These are phyloP conservation scores for Penicillium arizonense DNA, from an alignment of 495 filamentous ascomycete species.

Conservation along the genomic window DNA sequence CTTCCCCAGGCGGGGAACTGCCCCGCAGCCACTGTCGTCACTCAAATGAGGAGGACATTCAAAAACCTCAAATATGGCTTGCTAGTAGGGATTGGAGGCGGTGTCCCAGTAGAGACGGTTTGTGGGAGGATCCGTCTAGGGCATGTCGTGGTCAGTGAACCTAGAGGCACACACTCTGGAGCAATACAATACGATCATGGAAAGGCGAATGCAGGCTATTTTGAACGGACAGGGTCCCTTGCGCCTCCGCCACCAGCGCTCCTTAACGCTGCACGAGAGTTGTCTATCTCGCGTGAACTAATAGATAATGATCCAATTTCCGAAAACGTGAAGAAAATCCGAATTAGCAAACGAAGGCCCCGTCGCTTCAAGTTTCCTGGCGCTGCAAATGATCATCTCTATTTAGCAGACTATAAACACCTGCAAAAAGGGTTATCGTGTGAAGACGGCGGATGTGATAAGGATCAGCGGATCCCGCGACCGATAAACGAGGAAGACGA, in stretches of 20 bases:
- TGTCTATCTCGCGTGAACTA: slow-evolving; percentile 5
- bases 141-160: slow-evolving; percentile 35
- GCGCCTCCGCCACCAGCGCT: slow-evolving; percentile 18
- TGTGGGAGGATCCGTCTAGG: slow-evolving; percentile 31
- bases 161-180: slow-evolving; percentile 16
- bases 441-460: slow-evolving; percentile 11
- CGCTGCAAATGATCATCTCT: slow-evolving; percentile 24
- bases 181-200: slow-evolving; percentile 27
- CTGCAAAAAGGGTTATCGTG: slow-evolving; percentile 6
- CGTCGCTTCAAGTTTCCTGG: slow-evolving; percentile 16
- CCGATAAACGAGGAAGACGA: slow-evolving; percentile 8
- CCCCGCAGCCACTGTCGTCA: slow-evolving; percentile 22
- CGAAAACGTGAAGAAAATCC: slow-evolving; percentile 11
- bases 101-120: slow-evolving; percentile 23
- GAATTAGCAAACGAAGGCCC: slow-evolving; percentile 5
- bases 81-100: slow-evolving; percentile 31
- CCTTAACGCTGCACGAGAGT: slow-evolving; percentile 16
- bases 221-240: slow-evolving; percentile 15
- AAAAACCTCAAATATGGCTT: slow-evolving; percentile 17
- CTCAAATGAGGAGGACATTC: slow-evolving; percentile 25
- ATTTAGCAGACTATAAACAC: slow-evolving; percentile 21
- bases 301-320: slow-evolving; percentile 10
- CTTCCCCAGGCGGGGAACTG: slow-evolving; percentile 16
- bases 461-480: slow-evolving; percentile 8
- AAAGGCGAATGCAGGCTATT: slow-evolving; percentile 19